Percentiles rank a stretch among this genome's conserved stretches.
Conservation (phyloP, 352 stramenopile species). For the Pythium utonaiense region DNA sequence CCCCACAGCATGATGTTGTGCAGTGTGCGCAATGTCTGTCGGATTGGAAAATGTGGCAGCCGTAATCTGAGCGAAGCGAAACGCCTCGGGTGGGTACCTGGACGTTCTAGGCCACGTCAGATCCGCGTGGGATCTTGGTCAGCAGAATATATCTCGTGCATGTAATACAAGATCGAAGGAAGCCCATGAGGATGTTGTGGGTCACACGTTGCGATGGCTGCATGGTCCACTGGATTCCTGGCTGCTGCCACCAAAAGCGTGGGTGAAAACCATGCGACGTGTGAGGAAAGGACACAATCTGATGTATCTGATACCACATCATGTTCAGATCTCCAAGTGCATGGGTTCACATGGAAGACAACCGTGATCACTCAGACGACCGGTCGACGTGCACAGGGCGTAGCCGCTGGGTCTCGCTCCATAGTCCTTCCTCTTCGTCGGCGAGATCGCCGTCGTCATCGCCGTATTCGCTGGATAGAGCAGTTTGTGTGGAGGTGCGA, state of each 20-base stretch:
- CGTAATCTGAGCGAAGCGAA: no score
- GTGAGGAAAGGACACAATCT: neutral
- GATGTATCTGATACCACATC: neutral
- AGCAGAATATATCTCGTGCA: neutral
- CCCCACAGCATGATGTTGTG: neutral
- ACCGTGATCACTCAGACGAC: neutral
- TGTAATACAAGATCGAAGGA: no score
- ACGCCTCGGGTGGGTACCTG: no score
- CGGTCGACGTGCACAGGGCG: slow-evolving; percentile 13
- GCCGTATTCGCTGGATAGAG: slow-evolving; percentile 17
- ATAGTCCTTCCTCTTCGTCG: slow-evolving; percentile 15
- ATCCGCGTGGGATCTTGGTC: neutral
- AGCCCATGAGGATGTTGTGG: no score
- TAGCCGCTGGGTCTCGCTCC: slow-evolving; percentile 18
- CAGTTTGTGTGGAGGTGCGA: slow-evolving; percentile 13
- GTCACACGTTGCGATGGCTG: no score
- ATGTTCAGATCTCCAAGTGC: neutral
- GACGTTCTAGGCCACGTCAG: no score
- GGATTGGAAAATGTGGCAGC: neutral
- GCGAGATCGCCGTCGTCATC: slow-evolving; percentile 16
- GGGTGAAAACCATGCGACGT: neutral
- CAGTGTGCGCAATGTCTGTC: neutral
- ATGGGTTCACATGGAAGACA: neutral
- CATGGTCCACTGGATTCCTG: neutral
- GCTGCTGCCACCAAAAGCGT: neutral